phyloP scores from a whole-genome alignment of 169 alveolate species.

The Blepharisma undulans region DNA sequence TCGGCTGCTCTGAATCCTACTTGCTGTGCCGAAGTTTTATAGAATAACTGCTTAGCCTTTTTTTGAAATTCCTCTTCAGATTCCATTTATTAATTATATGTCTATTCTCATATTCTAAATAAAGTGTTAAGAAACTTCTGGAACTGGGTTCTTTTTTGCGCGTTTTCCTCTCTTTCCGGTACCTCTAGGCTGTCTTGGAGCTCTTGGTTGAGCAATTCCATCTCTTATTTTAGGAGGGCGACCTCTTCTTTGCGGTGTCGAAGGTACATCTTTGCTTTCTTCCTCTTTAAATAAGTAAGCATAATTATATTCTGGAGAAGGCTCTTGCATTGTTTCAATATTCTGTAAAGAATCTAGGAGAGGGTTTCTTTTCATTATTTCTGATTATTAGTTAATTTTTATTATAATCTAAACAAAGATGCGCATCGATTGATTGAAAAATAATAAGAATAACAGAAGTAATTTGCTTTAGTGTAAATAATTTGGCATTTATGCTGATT shows the following conservation, averaged over 20 bases:
- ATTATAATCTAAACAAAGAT: not conserved
- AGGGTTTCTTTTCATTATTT: not conserved
- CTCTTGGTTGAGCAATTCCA: not conserved
- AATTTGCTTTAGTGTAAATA: too few relatives aligned
- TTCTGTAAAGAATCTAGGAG: not conserved
- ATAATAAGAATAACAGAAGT: too few relatives aligned
- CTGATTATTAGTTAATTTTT: too few relatives aligned
- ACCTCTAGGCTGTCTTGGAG: not conserved
- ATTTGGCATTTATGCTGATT: too few relatives aligned
- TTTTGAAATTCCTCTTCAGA: slow-evolving; percentile 28
- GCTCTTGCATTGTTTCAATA: not conserved
- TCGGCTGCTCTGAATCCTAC: slow-evolving; percentile 35
- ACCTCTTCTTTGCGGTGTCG: not conserved
- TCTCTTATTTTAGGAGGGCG: not conserved
- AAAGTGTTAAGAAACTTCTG: not conserved
- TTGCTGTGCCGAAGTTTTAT: slow-evolving; percentile 14
- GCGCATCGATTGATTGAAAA: not conserved
- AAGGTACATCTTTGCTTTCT: not conserved
- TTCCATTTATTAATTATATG: slow-evolving; percentile 5
- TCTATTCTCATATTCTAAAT: not conserved
- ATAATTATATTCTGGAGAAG: not conserved
- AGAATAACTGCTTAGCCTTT: slow-evolving; percentile 4
- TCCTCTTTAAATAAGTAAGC: not conserved
- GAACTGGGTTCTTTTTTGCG: not conserved
- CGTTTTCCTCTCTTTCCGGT: not conserved